phyloP scores from a whole-genome alignment of 768 basidiomycete genomes.

The Russula emetica region DNA sequence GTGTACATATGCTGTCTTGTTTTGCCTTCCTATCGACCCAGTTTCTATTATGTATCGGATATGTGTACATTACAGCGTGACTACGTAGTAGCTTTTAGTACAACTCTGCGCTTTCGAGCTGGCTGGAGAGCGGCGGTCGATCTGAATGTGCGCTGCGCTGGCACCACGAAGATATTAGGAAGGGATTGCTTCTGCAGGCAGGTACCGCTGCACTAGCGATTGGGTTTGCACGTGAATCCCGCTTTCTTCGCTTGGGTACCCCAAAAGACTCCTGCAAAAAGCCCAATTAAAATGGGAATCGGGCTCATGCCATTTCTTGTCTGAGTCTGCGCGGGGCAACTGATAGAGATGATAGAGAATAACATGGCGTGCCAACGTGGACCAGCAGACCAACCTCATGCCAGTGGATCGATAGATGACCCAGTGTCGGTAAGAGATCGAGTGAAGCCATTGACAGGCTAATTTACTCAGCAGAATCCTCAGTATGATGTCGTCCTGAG shows the following conservation, averaged over 20 bases:
- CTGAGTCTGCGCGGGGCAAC: too few species aligned
- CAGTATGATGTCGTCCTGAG: not conserved
- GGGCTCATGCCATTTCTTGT: too few species aligned
- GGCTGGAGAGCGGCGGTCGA: not conserved
- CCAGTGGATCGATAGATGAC: not conserved
- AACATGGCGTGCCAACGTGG: too few species aligned
- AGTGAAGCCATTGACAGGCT: too few species aligned
- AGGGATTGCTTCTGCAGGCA: too few species aligned
- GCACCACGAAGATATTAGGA: too few species aligned
- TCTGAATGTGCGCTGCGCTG: not conserved
- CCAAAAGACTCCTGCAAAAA: too few species aligned
- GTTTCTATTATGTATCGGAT: slow-evolving; percentile 22
- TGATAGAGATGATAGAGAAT: too few species aligned
- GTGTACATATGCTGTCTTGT: not conserved
- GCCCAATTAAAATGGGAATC: too few species aligned
- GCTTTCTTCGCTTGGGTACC: too few species aligned
- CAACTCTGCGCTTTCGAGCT: not conserved
- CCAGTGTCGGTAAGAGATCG: not conserved
- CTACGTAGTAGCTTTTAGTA: slow-evolving; percentile 2
- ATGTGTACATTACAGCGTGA: slow-evolving; percentile 15
- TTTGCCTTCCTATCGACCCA: not conserved
- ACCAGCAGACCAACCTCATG: not conserved
- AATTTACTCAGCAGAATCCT: too few species aligned
- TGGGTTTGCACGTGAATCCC: not conserved
- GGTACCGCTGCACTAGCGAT: too few species aligned